Conservation (phyloP, 140 eudicot genomes). For the Erigeron philadelphicus region DNA sequence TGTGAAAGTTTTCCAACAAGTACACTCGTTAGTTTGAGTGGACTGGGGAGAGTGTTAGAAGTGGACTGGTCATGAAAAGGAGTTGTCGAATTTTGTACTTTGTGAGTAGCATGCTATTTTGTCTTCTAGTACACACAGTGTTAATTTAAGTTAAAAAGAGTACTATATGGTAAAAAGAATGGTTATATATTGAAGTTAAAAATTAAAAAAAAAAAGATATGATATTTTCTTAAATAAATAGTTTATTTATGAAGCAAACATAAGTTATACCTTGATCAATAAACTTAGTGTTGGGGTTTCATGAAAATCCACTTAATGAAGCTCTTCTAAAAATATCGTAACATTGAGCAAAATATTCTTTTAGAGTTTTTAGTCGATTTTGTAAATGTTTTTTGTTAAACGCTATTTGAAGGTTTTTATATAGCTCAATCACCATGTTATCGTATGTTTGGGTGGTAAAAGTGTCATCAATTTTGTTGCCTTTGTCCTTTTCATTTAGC, state of each 20-base stretch:
- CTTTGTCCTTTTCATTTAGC: neutral
- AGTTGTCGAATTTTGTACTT: conserved; percentile 37
- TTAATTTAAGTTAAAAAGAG: no score
- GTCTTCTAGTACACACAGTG: conserved; percentile 27
- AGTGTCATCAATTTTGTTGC: neutral
- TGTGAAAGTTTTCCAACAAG: conserved; percentile 26
- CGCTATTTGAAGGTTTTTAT: neutral
- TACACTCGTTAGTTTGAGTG: conserved; percentile 26
- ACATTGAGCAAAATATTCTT: neutral
- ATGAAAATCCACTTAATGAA: neutral
- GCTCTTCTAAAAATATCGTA: neutral
- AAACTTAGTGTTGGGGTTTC: neutral
- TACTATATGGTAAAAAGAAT: no score
- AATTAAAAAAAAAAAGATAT: no score
- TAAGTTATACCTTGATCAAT: no score
- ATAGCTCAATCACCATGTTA: neutral
- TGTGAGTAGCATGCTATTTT: conserved; percentile 16
- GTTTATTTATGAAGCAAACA: no score
- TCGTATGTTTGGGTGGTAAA: no score
- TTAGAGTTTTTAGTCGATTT: neutral
- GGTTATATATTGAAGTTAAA: no score
- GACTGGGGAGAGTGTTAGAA: conserved; percentile 28
- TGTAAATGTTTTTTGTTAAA: neutral
- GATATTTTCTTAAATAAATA: no score
- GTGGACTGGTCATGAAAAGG: conserved; percentile 37